phyloP scores from a whole-genome alignment of 2,329 filamentous ascomycete species.

The Chalaropsis ovoidea region DNA sequence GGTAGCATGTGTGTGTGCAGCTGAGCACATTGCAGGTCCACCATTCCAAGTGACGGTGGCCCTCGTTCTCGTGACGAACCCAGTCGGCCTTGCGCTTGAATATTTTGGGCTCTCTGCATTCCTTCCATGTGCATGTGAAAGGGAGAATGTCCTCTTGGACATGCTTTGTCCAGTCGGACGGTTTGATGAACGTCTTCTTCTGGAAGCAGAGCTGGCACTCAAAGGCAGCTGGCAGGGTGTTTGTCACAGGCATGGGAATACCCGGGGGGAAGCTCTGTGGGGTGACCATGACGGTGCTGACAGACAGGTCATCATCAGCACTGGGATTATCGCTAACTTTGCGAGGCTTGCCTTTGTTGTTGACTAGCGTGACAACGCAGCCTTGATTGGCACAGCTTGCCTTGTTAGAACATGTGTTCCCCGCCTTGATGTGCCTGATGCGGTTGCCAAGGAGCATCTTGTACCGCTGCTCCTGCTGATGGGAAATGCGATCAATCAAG shows the following conservation, averaged over 20 bases:
- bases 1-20: conserved; percentile 71
- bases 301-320: conserved; percentile 50
- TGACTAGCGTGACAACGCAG: conserved; percentile 53
- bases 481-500: conserved; percentile 69
- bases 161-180: conserved; percentile 94
- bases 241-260: conserved; percentile 71
- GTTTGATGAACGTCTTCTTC: conserved; percentile 76
- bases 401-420: conserved; percentile 52
- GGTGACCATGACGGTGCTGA: conserved; percentile 57
- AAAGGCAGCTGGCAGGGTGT: conserved; percentile 69
- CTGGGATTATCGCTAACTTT: conserved; percentile 43
- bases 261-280: conserved; percentile 67
- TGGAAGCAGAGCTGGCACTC: conserved; percentile 84
- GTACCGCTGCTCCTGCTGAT: conserved; percentile 70
- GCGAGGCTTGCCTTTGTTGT: conserved; percentile 49
- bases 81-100: conserved; percentile 95
- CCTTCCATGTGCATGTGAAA: conserved; percentile 82
- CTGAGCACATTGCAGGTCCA: conserved; percentile 78
- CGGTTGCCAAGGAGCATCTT: conserved; percentile 62
- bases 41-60: conserved; percentile 80
- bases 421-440: conserved; percentile 54
- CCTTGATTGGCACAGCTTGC: conserved; percentile 56
- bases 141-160: conserved; percentile 89
- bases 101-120: conserved; percentile 73
- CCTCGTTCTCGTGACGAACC: conserved; percentile 89